These are phyloP conservation scores for Acidomyces sp. DNA, from an alignment of 495 filamentous ascomycete species.

Conservation along the genomic window DNA sequence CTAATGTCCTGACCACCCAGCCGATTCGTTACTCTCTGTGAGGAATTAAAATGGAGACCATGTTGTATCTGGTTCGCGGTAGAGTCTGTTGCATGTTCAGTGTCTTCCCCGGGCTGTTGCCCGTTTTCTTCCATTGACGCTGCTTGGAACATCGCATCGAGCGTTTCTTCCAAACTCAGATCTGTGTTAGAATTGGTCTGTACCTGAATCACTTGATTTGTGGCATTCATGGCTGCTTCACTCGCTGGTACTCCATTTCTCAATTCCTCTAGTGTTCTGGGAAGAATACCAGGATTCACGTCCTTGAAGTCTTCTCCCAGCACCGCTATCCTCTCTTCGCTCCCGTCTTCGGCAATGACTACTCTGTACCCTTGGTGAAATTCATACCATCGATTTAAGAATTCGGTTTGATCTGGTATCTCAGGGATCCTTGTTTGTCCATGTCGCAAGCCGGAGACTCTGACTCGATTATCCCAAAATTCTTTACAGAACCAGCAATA, in stretches of 20 bases:
- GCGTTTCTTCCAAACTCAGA: conserved; percentile 24
- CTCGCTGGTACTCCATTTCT: conserved; percentile 15
- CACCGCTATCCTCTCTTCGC: conserved; percentile 29
- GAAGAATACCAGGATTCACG: conserved; percentile 31
- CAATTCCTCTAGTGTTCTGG: conserved; percentile 29
- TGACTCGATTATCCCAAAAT: conserved; percentile 33
- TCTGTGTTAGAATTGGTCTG: no score
- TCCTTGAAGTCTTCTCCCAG: conserved; percentile 29
- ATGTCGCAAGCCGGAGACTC: conserved; percentile 20
- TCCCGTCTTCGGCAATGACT: conserved; percentile 25
- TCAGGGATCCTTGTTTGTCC: conserved; percentile 29
- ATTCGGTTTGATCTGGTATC: conserved; percentile 31
- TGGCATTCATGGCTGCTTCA: background rate
- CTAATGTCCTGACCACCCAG: background rate
- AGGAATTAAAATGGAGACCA: background rate
- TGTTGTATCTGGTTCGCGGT: background rate
- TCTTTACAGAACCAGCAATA: conserved; percentile 39
- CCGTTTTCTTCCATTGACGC: conserved; percentile 13
- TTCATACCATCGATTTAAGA: conserved; percentile 32
- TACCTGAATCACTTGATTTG: conserved; percentile 11
- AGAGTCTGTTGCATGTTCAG: background rate
- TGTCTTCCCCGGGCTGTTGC: background rate
- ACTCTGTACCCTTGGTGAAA: conserved; percentile 32
- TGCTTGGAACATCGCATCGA: conserved; percentile 26
- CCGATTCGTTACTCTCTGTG: background rate